Evolutionary conservation across 768 basidiomycete genomes (phyloP), one percentile per base, ranked within the genome.

Genomic region (Hirschioporus abietinus): DNA sequence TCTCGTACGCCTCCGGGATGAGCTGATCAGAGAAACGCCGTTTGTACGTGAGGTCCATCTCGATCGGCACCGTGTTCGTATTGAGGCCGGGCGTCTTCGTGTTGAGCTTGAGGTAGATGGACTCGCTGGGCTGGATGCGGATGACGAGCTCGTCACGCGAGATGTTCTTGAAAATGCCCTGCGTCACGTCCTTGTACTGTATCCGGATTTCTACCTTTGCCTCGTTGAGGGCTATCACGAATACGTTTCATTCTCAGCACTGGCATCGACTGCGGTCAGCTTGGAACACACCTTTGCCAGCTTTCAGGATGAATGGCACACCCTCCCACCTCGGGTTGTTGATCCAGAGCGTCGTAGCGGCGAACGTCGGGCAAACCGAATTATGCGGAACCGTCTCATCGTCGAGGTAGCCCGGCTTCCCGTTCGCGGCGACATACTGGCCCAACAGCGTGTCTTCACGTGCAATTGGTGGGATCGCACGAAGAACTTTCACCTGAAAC

Each of bases 41-140:
- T 86, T 96, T 96, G 85, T 99, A 99, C 23, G 96, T 97, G 70
- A 99, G 79, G 80, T 99, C 96, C 92, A 99, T 96, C 80, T 99
- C 97, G 58, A 91, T 93, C 34, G 95, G 95, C 69, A 99, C 86
- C 60, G 93, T 93, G 58, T 93, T 88, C 66, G 94, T 96, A 73
- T 89, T 81, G 68, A 98, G 84, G 23, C 96, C 96, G 64, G 96
- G 96, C 1, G 88, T 88, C 83, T 99, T 99, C 60, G 91, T 84
- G 82, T 99, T 99, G 78, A 98, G 78, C 81, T 99, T 99, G 72
- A 99, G 84, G 81, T 99, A 99, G 66, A 98, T 89, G 18, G 97
- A 94, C 77, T 99, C 96, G 59, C 88, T 88, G 8, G 96, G 96
- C 76, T 98, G 96, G 73, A 99, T 95, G 66, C 96, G 93, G 75